phyloP scores from a whole-genome alignment of 176 grass and related monocot genomes.

The Aegilops umbellulata region DNA sequence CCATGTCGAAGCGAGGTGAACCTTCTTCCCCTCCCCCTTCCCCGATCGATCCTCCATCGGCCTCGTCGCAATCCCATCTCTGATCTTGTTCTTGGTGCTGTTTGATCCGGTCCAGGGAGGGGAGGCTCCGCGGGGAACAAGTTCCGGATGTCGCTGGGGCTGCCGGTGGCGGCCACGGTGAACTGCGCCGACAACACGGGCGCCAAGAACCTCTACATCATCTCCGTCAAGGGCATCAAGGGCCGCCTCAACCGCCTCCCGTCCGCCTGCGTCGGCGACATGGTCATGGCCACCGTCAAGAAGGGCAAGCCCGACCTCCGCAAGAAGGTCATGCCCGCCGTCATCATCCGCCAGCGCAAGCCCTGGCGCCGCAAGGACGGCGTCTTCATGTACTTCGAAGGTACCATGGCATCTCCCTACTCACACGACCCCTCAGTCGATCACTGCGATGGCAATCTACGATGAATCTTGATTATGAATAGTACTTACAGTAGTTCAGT shows the following conservation, averaged over 20 bases:
- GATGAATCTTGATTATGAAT: neutral
- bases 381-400: conserved; percentile 73
- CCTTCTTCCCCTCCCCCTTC: neutral
- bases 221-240: conserved; percentile 74
- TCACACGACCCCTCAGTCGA: neutral
- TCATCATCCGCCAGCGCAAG: conserved; percentile 66
- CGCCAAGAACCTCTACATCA: conserved; percentile 64
- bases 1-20: conserved; percentile 65
- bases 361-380: conserved; percentile 68
- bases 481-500: neutral
- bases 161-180: conserved; percentile 60
- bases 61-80: neutral
- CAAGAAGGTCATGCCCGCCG: conserved; percentile 69
- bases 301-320: conserved; percentile 65
- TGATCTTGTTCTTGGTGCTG: neutral
- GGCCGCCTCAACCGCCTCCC: conserved; percentile 61
- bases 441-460: neutral
- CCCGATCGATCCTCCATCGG: neutral
- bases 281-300: conserved; percentile 80
- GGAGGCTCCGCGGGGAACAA: conserved; percentile 57
- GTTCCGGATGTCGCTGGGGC: conserved; percentile 61
- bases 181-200: conserved; percentile 64
- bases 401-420: neutral
- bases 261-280: conserved; percentile 70
- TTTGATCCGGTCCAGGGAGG: conserved; percentile 30